Conservation (phyloP, 1,284 basidiomycete species). For the Phlebopus sp. region DNA sequence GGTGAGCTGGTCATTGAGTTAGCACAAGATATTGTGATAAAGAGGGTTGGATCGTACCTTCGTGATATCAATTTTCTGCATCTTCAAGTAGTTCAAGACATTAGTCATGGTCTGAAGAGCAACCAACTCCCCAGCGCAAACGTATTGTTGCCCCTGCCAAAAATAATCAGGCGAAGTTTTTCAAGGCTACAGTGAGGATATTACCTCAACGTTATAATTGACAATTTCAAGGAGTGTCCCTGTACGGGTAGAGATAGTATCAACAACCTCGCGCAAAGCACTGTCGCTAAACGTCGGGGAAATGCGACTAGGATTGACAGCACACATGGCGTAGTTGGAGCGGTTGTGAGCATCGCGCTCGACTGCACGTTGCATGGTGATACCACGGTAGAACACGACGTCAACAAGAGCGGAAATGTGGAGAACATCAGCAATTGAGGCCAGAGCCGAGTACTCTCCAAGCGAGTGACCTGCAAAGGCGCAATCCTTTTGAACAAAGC, state of each 20-base stretch:
- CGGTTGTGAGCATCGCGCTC: slow-evolving; percentile 91
- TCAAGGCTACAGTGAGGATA: slow-evolving; percentile 17
- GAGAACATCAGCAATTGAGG: slow-evolving; percentile 94
- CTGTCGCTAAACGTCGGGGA: slow-evolving; percentile 92
- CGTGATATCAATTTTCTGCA: slow-evolving; percentile 94
- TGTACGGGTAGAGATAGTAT: slow-evolving; percentile 77
- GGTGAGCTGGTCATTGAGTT: slow-evolving; percentile 55
- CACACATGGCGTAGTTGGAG: slow-evolving; percentile 98
- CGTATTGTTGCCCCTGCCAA: slow-evolving; percentile 88
- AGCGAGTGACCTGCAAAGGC: slow-evolving; percentile 97
- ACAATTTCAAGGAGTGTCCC: slow-evolving; percentile 91
- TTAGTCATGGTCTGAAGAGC: slow-evolving; percentile 94
- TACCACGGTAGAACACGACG: slow-evolving; percentile 98
- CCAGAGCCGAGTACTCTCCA: slow-evolving; percentile 97
- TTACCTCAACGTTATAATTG: slow-evolving; percentile 94
- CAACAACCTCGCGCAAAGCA: slow-evolving; percentile 93
- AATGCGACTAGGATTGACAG: slow-evolving; percentile 94
- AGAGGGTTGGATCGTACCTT: slow-evolving; percentile 57
- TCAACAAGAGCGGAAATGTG: slow-evolving; percentile 96
- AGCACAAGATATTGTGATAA: slow-evolving; percentile 3
- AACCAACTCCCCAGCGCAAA: slow-evolving; percentile 94
- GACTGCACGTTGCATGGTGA: slow-evolving; percentile 98
- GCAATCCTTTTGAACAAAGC: slow-evolving; percentile 89
- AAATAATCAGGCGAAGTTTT: slow-evolving; percentile 2
- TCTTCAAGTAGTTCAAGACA: slow-evolving; percentile 94